phyloP scores from a whole-genome alignment of 257 asterid genomes.

The Solanum corneliomulleri region DNA sequence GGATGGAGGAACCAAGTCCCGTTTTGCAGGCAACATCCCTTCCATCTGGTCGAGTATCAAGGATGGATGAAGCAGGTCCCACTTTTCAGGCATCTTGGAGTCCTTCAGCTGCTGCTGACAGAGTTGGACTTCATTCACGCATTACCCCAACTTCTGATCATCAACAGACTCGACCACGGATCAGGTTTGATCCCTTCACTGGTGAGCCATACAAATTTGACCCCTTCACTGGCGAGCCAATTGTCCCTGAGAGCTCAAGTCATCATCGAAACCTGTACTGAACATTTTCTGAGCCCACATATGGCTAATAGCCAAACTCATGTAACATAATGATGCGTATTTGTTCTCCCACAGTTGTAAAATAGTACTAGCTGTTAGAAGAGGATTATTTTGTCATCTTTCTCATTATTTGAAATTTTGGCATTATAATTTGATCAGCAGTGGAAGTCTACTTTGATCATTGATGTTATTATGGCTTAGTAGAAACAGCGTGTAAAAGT shows the following conservation, averaged over 20 bases:
- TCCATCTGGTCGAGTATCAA: background rate
- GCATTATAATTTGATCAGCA: background rate
- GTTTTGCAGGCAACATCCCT: background rate
- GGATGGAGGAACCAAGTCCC: constrained; percentile 2
- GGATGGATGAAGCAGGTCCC: constrained; percentile 11
- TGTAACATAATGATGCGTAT: background rate
- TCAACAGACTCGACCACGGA: constrained; percentile 38
- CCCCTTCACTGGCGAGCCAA: constrained; percentile 91
- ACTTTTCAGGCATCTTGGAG: constrained; percentile 21
- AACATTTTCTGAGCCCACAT: background rate
- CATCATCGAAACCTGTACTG: background rate
- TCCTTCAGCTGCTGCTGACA: constrained; percentile 20
- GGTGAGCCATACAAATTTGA: constrained; percentile 88
- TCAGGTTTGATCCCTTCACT: constrained; percentile 75
- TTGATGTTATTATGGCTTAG: background rate
- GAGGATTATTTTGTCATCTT: background rate
- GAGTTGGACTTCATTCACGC: constrained; percentile 13
- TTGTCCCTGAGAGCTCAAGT: constrained; percentile 25
- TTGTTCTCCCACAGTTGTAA: background rate
- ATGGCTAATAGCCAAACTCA: background rate
- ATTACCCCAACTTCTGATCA: constrained; percentile 6
- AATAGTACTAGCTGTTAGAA: background rate
- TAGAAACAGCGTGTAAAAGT: background rate
- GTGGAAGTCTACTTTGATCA: background rate
- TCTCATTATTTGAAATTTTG: background rate